Percentiles rank a stretch among this genome's conserved stretches.
phyloP scores from a whole-genome alignment of 371 early-diverging fungal genomes.

The Mortierella sp. region DNA sequence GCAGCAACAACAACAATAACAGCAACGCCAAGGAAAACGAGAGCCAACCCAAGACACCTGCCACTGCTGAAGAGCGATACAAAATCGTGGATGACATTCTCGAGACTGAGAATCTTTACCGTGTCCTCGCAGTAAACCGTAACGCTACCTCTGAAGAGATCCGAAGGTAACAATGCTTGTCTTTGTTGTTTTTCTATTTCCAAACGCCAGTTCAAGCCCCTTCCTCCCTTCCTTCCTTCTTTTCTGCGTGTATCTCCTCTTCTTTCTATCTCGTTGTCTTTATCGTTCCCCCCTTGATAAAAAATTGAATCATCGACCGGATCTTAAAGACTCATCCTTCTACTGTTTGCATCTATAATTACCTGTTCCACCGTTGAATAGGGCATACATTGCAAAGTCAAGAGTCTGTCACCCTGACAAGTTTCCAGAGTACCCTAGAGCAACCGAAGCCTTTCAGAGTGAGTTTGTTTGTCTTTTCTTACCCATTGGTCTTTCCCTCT shows the following conservation, averaged over 20 bases:
- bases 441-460: conserved; percentile 65
- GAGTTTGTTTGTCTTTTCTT: conserved; percentile 18
- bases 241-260: neutral
- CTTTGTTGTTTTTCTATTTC: neutral
- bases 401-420: conserved; percentile 64
- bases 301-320: neutral
- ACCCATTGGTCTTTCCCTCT: neutral
- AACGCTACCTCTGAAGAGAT: conserved; percentile 54
- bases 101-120: conserved; percentile 54
- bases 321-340: neutral
- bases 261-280: neutral
- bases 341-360: neutral
- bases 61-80: conserved; percentile 52
- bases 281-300: neutral
- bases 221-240: neutral
- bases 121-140: conserved; percentile 50
- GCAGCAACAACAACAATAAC: neutral
- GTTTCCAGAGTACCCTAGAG: conserved; percentile 61
- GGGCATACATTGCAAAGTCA: conserved; percentile 57
- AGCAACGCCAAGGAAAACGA: conserved; percentile 19
- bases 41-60: conserved; percentile 23
- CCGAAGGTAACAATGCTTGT: conserved; percentile 29
- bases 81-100: conserved; percentile 53
- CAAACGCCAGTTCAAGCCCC: neutral
- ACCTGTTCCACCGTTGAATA: conserved; percentile 3